These are phyloP conservation scores for Pholiota adiposa DNA, from an alignment of 1,284 basidiomycete genomes.

Conservation along the genomic window DNA sequence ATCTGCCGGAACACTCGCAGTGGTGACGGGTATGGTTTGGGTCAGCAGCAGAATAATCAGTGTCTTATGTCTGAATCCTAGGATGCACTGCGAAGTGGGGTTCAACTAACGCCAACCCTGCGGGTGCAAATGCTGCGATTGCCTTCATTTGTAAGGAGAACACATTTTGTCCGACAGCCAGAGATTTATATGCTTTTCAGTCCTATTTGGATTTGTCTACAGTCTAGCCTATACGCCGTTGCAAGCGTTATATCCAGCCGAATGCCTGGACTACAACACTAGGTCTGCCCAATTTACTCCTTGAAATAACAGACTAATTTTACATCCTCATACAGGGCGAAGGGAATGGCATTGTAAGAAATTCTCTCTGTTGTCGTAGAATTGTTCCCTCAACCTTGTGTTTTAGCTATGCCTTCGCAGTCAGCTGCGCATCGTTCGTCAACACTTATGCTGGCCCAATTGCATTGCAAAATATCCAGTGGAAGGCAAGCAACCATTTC, in stretches of 20 bases:
- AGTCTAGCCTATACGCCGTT: conserved; percentile 55
- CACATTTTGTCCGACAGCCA: not conserved
- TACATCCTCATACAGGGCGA: conserved; percentile 45
- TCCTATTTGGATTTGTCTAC: conserved; percentile 56
- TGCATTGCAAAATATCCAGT: conserved; percentile 49
- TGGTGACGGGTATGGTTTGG: conserved; percentile 39
- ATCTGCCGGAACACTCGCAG: conserved; percentile 39
- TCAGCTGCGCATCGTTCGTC: conserved; percentile 53
- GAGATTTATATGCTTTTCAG: conserved; percentile 22
- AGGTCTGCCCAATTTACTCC: too few species aligned
- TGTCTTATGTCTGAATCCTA: conserved; percentile 11
- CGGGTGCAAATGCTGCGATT: conserved; percentile 46
- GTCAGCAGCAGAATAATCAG: not conserved
- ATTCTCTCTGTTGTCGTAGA: not conserved
- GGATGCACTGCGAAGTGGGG: conserved; percentile 47
- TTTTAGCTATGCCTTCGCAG: conserved; percentile 44
- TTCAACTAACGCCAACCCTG: conserved; percentile 36
- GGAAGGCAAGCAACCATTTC: conserved; percentile 34
- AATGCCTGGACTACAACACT: conserved; percentile 58
- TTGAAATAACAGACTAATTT: too few species aligned
- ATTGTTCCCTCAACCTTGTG: not conserved
- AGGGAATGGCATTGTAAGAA: conserved; percentile 55
- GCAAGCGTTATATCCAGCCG: conserved; percentile 60
- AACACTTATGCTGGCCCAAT: conserved; percentile 55
- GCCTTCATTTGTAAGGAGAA: conserved; percentile 45